Evolutionary conservation across 257 asterid genomes (phyloP).

Genomic region (Prunella vulgaris): DNA sequence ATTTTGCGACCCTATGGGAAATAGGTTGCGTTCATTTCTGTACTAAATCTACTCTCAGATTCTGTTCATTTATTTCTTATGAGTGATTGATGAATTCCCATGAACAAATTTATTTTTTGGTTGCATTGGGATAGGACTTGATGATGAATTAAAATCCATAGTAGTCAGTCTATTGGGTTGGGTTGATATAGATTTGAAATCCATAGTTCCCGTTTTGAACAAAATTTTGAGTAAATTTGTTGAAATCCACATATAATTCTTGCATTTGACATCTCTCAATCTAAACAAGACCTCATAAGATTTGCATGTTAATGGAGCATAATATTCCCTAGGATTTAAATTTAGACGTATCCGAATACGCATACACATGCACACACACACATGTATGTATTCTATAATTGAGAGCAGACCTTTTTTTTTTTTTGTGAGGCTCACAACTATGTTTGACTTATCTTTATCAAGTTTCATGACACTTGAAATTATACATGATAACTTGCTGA

Average conservation of each 20-base stretch:
- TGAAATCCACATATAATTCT: background rate
- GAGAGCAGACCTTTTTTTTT: background rate
- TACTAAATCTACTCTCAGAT: constrained; percentile 2
- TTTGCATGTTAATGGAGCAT: background rate
- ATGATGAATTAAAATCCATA: background rate
- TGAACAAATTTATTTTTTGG: background rate
- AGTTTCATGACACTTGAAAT: too few species aligned
- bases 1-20: background rate
- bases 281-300: background rate
- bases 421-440: background rate
- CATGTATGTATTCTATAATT: background rate
- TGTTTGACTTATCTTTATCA: too few species aligned
- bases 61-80: background rate
- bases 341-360: background rate
- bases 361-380: background rate
- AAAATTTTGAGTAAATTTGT: background rate
- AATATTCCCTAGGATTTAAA: background rate
- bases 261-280: constrained; percentile 1
- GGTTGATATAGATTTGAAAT: background rate
- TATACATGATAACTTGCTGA: background rate
- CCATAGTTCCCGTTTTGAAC: background rate
- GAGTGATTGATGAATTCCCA: background rate
- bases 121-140: background rate
- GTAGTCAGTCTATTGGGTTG: background rate
- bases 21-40: background rate